Base-by-base conservation (phyloP, 2,329 filamentous ascomycete species). In the Sporothrix schenckii region DNA sequence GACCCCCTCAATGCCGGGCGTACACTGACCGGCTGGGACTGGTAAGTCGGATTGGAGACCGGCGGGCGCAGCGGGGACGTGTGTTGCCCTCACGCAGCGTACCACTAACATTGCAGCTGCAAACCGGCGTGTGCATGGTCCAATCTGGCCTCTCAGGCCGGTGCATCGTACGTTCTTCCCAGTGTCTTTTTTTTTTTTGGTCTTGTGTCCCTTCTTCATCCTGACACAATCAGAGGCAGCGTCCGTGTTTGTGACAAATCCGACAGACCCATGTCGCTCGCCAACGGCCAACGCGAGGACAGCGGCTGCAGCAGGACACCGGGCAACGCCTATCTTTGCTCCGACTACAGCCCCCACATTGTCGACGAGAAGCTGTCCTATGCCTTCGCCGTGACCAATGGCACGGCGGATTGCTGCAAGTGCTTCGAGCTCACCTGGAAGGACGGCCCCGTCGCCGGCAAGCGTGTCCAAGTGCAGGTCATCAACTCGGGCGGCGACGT, bases 51-150 rank as follows among this genome's bases (percentile, higher is more conserved):
- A 30, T 30, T 30, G 27, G 27, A 3, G 27, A 30, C 4, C 27
- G 0, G 3, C 4, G 27, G 27, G 4, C 7, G 13, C 44, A 6
- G 6, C 44, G 14, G 14, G 44, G 14, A 21, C 7, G 13, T 21
- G 34, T 27, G 39, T 14, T 7, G 21, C 24, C 24, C 27, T 47
- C n/a, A n/a, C 60, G 16, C 10, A 21, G 5, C 10, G 4, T 9
- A 49, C 19, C 44, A 4, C 60, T 49, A 21, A 56, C 68, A 39
- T 21, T 7, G 41, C 63, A 73, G 74, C 58, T 75, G 74, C 61
- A 75, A 75, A 50, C 74, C 74, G 13, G 74, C 74, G 9, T 75
- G 74, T 61, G 72, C 71, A n/a, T 75, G 74, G 74, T 61, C 50
- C 4, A 67, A 41, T n/a, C 70, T 49, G 30, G 71, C 74, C 14